Percentiles rank a stretch among this genome's conserved stretches.
Conservation (phyloP, 208 protist genomes). For the Leishmania major region DNA sequence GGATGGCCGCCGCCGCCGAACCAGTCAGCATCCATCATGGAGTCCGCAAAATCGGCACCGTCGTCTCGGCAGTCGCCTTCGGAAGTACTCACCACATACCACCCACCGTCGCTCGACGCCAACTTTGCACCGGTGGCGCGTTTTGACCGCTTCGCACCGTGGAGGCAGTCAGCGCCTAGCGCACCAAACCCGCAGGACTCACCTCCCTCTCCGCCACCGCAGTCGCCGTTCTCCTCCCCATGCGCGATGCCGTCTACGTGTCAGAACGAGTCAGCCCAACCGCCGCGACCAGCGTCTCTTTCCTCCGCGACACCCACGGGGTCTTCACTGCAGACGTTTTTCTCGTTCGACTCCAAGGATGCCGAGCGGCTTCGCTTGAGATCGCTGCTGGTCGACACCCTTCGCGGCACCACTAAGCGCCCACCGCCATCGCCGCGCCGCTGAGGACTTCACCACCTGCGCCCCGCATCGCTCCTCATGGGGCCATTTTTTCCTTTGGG, state of each 20-base stretch:
- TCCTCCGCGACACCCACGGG: not conserved
- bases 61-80: not conserved
- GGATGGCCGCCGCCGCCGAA: not conserved
- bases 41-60: not conserved
- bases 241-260: not conserved
- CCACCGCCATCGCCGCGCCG: not conserved
- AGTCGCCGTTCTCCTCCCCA: not conserved
- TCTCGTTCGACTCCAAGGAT: not conserved
- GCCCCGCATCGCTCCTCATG: too few species aligned
- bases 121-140: not conserved
- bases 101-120: not conserved
- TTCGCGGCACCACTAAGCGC: not conserved
- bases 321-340: not conserved
- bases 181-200: not conserved
- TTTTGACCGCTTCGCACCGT: not conserved
- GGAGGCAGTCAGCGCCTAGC: not conserved
- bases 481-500: not conserved
- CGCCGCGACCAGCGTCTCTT: not conserved
- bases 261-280: not conserved
- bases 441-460: not conserved
- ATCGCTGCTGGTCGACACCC: conserved; percentile 19
- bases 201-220: not conserved
- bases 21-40: not conserved
- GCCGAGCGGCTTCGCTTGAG: conserved; percentile 15
- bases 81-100: not conserved